phyloP scores from a whole-genome alignment of 164 flowering plant species.

The Vitis vinifera region DNA sequence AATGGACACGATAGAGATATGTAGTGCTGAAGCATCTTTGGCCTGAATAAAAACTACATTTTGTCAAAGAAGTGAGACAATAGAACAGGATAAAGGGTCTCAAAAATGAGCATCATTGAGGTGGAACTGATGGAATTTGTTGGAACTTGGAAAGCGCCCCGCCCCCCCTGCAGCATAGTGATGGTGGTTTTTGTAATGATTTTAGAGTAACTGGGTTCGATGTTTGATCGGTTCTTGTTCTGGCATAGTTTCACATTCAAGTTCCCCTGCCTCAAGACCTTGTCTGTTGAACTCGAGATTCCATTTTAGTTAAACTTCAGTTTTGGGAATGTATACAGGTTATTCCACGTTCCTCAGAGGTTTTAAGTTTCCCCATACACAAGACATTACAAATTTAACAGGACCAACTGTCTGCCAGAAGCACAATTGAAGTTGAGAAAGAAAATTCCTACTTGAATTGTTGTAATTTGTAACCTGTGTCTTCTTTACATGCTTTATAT shows the following conservation, averaged over 20 bases:
- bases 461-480: background rate
- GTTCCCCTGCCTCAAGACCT: background rate
- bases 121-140: no score
- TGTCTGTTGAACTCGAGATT: background rate
- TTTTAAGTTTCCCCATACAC: background rate
- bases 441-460: background rate
- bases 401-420: background rate
- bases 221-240: background rate
- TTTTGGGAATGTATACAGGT: conserved; percentile 3
- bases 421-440: background rate
- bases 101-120: background rate
- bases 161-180: background rate
- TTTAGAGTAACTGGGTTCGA: background rate
- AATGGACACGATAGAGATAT: conserved; percentile 36
- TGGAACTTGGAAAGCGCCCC: background rate
- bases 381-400: background rate
- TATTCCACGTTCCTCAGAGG: background rate
- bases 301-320: background rate
- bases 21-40: conserved; percentile 21
- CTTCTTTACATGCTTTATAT: background rate
- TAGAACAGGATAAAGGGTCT: background rate
- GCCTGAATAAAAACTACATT: background rate
- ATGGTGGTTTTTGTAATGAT: background rate
- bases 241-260: background rate
- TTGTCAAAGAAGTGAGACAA: background rate